Percentiles rank a stretch among this genome's conserved stretches.
Evolutionary conservation across 108 stramenopile genomes (phyloP).

Genomic region (Licmophora abbreviata): DNA sequence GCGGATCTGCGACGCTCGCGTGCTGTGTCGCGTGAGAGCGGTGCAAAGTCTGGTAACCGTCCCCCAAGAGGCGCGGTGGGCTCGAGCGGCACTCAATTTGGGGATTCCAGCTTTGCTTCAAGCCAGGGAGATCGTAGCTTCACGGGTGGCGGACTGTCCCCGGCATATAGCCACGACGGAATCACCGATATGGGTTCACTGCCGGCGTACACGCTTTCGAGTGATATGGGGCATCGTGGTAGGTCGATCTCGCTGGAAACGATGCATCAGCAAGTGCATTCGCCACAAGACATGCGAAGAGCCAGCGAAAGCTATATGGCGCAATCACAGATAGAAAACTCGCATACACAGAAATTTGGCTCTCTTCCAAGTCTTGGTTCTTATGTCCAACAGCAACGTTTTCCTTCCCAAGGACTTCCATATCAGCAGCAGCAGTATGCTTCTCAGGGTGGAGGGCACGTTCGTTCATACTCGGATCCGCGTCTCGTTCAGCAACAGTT

Average conservation of each 20-base stretch:
- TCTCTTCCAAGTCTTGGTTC: conserved; percentile 10
- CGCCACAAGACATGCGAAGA: neutral
- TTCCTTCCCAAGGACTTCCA: too few relatives aligned
- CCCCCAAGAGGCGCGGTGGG: neutral
- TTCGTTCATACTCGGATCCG: conserved; percentile 14
- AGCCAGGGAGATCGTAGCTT: too few relatives aligned
- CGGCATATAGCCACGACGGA: neutral
- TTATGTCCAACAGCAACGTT: conserved; percentile 13
- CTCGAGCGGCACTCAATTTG: neutral
- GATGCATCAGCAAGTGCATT: neutral
- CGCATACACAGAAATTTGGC: conserved; percentile 11
- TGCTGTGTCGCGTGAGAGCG: too few relatives aligned
- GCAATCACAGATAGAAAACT: neutral
- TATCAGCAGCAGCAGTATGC: conserved; percentile 1
- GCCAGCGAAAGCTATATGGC: neutral
- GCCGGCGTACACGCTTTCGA: neutral
- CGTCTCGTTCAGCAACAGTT: conserved; percentile 1
- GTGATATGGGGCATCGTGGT: too few relatives aligned
- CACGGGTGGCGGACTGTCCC: neutral
- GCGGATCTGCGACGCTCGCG: too few relatives aligned
- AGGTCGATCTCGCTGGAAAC: neutral
- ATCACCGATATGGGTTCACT: neutral
- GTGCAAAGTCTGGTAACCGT: neutral
- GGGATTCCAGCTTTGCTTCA: too few relatives aligned
- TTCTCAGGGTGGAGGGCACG: conserved; percentile 8